Percentiles rank a stretch among this genome's conserved stretches.
phyloP scores from a whole-genome alignment of 371 early-diverging fungal genomes.

The Choanephora cucurbitarum region DNA sequence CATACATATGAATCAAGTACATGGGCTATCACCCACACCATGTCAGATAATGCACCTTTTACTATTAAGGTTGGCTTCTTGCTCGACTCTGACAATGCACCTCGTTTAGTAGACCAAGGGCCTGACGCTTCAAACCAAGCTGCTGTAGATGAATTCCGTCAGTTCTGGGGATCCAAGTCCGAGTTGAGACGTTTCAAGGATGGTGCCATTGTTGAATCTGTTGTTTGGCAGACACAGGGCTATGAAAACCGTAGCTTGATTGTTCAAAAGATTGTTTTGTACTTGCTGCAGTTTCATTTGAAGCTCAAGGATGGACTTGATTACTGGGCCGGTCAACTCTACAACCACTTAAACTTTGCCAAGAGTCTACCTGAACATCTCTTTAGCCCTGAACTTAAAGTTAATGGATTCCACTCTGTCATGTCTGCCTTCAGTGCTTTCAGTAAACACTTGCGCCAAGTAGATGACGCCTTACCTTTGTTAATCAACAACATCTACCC shows the following conservation, averaged over 20 bases:
- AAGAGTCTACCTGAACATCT: constrained; percentile 50
- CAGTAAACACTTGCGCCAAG: constrained; percentile 61
- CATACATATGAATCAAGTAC: constrained; percentile 17
- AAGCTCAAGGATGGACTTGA: constrained; percentile 48
- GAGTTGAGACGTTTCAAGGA: constrained; percentile 89
- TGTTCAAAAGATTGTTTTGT: constrained; percentile 77
- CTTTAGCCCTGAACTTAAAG: constrained; percentile 49
- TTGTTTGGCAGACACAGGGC: constrained; percentile 78
- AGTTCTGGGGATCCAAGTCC: constrained; percentile 84
- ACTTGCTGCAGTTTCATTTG: constrained; percentile 76
- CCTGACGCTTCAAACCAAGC: constrained; percentile 69
- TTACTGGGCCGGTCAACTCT: constrained; percentile 74
- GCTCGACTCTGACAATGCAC: constrained; percentile 66
- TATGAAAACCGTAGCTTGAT: constrained; percentile 75
- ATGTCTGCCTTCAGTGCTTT: constrained; percentile 72
- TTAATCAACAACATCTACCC: constrained; percentile 72
- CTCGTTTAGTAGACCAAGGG: constrained; percentile 78
- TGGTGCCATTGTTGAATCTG: constrained; percentile 81
- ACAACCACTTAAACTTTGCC: constrained; percentile 55
- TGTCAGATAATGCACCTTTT: constrained; percentile 14
- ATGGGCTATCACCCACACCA: constrained; percentile 41
- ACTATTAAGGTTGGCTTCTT: constrained; percentile 66
- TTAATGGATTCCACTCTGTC: constrained; percentile 70
- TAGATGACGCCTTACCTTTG: constrained; percentile 78
- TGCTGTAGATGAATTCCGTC: constrained; percentile 69